phyloP scores from a whole-genome alignment of 352 stramenopile species.

The Phytopythium oedochilum region DNA sequence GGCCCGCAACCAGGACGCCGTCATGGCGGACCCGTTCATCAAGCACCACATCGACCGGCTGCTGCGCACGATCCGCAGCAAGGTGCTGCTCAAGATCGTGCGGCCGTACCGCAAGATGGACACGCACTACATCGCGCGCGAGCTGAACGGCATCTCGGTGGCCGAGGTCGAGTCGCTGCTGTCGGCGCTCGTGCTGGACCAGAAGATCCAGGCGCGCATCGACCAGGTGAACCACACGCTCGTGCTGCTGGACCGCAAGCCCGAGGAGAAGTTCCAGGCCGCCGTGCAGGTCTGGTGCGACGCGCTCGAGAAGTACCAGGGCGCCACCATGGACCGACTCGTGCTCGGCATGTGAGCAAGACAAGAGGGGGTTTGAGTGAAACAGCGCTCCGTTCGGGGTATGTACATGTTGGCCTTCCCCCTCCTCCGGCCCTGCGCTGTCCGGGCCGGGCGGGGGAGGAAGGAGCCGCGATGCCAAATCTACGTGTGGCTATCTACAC shows the following conservation, averaged over 20 bases:
- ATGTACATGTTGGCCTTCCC: conserved; percentile 1
- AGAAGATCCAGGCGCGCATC: conserved; percentile 89
- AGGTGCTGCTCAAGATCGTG: conserved; percentile 93
- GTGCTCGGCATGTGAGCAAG: conserved; percentile 27
- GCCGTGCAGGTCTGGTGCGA: conserved; percentile 62
- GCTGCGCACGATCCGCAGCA: conserved; percentile 92
- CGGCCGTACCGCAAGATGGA: conserved; percentile 93
- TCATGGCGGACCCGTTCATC: conserved; percentile 96
- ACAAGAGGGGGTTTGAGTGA: neutral
- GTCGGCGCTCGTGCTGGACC: conserved; percentile 91
- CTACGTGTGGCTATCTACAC: too few species aligned
- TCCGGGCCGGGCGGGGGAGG: too few species aligned
- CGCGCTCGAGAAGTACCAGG: conserved; percentile 64
- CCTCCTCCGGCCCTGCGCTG: too few species aligned
- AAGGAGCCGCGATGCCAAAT: too few species aligned
- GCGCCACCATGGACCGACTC: conserved; percentile 57
- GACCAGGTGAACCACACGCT: conserved; percentile 88
- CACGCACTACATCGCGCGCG: conserved; percentile 86
- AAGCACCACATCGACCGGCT: conserved; percentile 93
- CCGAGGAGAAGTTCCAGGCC: conserved; percentile 67
- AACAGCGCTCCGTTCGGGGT: neutral
- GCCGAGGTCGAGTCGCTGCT: conserved; percentile 92
- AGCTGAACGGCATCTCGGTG: conserved; percentile 91
- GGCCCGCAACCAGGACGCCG: conserved; percentile 70
- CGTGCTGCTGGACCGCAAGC: conserved; percentile 60